These are phyloP conservation scores for Thalassiosira allenii DNA, from an alignment of 352 stramenopile species.

Conservation along the genomic window DNA sequence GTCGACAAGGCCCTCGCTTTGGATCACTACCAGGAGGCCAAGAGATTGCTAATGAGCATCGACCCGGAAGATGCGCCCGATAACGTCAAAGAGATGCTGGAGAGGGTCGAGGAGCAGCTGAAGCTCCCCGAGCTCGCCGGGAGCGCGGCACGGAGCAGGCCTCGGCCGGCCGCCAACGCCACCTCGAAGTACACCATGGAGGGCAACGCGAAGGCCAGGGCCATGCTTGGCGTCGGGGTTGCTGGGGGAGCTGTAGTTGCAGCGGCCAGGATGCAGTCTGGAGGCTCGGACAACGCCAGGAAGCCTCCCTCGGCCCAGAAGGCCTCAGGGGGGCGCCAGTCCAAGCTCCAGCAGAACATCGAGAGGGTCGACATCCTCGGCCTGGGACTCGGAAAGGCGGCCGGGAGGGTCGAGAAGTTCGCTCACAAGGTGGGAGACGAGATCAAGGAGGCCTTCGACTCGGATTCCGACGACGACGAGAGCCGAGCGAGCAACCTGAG, in stretches of 20 bases:
- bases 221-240: slow-evolving; percentile 8
- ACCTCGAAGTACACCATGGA: slow-evolving; percentile 17
- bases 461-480: slow-evolving; percentile 16
- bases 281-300: slow-evolving; percentile 6
- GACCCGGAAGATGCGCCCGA: slow-evolving; percentile 25
- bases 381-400: slow-evolving; percentile 1
- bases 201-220: slow-evolving; percentile 26
- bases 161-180: too few species aligned
- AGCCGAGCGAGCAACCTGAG: neutral
- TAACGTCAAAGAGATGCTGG: slow-evolving; percentile 36
- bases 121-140: slow-evolving; percentile 15
- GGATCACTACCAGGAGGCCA: slow-evolving; percentile 44
- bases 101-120: slow-evolving; percentile 38
- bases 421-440: too few species aligned
- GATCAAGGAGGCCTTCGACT: slow-evolving; percentile 1
- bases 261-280: too few species aligned
- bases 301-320: neutral
- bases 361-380: neutral
- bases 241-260: neutral
- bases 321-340: neutral
- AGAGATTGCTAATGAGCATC: slow-evolving; percentile 25
- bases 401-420: too few species aligned
- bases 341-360: slow-evolving; percentile 10
- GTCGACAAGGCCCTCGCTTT: slow-evolving; percentile 38
- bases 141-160: neutral